Conservation (phyloP, 306 rosid genomes). For the Dalbergia oliveri region DNA sequence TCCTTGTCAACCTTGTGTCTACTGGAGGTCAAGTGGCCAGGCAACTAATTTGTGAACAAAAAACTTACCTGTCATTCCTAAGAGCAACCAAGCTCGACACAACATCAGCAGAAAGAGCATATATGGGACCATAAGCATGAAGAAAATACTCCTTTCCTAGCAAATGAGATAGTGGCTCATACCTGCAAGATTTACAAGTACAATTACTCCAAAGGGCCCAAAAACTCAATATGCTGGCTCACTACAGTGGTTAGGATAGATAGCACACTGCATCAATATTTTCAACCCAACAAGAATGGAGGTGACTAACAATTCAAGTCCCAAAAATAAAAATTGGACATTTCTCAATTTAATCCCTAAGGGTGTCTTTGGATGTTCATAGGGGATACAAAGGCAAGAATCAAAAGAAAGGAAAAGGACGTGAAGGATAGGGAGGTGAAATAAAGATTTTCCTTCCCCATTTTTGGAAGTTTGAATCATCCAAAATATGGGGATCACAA, state of each 20-base stretch:
- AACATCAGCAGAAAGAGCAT: conserved; percentile 93
- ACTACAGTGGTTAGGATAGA: neutral
- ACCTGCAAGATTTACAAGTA: conserved; percentile 65
- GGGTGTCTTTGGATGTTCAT: conserved; percentile 1
- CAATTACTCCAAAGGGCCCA: conserved; percentile 19
- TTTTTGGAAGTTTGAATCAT: conserved; percentile 5
- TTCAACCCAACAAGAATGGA: neutral
- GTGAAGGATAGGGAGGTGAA: neutral
- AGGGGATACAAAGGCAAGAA: neutral
- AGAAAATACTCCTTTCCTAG: conserved; percentile 96
- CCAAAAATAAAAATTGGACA: neutral
- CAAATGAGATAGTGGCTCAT: conserved; percentile 78
- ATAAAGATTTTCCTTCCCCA: neutral
- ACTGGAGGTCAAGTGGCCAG: conserved; percentile 30
- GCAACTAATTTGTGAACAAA: conserved; percentile 19
- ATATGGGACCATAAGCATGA: conserved; percentile 98
- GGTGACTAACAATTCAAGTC: conserved; percentile 23
- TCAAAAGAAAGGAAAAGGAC: neutral
- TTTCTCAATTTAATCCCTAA: conserved; percentile 15
- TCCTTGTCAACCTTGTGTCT: conserved; percentile 18
- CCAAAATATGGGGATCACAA: neutral
- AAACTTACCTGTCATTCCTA: conserved; percentile 80
- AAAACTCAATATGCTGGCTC: conserved; percentile 18
- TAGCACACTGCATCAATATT: conserved; percentile 9
- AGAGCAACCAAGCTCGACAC: conserved; percentile 94